Evolutionary conservation across 257 asterid species (phyloP).

Genomic region (Leptodermis oblonga): DNA sequence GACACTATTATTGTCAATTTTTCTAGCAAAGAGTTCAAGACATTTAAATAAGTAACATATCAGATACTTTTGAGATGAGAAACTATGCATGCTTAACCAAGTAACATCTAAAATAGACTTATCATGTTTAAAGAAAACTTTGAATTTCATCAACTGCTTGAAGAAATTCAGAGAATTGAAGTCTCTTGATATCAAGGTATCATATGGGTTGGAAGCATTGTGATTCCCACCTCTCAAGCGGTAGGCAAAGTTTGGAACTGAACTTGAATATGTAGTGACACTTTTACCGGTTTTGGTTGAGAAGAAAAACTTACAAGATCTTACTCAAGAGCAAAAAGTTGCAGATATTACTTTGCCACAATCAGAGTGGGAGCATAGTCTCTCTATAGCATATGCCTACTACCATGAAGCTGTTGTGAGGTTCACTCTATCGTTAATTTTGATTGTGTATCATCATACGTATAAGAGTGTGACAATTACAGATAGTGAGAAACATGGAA

Average conservation of each 20-base stretch:
- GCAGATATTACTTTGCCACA: not conserved
- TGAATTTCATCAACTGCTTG: constrained; percentile 24
- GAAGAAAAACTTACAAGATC: not conserved
- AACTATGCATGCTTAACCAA: constrained; percentile 5
- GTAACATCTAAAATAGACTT: constrained; percentile 15
- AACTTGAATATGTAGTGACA: constrained; percentile 11
- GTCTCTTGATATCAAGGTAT: constrained; percentile 23
- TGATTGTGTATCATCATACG: constrained; percentile 14
- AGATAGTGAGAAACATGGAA: constrained; percentile 11
- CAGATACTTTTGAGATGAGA: not conserved
- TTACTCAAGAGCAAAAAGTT: not conserved
- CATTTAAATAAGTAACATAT: not conserved
- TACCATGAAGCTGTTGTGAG: constrained; percentile 9
- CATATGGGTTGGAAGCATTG: not conserved
- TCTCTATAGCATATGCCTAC: not conserved
- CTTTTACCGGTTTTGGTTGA: constrained; percentile 2
- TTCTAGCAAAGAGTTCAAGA: constrained; percentile 9
- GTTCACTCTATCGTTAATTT: constrained; percentile 13
- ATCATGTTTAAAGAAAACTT: constrained; percentile 5
- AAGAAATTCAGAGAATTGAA: constrained; percentile 23
- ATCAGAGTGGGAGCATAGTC: not conserved
- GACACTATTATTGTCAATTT: constrained; percentile 13
- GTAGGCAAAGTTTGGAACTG: constrained; percentile 15
- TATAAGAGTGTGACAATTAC: constrained; percentile 17
- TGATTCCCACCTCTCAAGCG: constrained; percentile 1